Conservation (phyloP, 371 early-diverging fungal species). For the Coemansia sp. region DNA sequence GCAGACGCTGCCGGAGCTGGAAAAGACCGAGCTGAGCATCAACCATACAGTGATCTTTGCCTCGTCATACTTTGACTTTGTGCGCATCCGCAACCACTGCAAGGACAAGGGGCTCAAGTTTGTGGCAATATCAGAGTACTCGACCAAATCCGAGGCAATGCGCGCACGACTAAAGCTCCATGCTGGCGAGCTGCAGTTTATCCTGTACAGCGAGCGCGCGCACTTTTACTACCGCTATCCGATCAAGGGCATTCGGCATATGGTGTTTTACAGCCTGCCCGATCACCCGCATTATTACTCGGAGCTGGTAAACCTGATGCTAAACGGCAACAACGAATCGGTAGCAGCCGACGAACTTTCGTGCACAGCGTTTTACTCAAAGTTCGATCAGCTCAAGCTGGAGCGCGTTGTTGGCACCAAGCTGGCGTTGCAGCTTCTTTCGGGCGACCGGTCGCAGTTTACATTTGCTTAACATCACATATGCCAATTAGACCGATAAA, state of each 20-base stretch:
- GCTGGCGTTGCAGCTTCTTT: conserved; percentile 72
- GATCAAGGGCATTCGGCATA: conserved; percentile 79
- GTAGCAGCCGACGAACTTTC: conserved; percentile 51
- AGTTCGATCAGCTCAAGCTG: conserved; percentile 79
- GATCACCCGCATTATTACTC: conserved; percentile 84
- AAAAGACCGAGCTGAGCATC: conserved; percentile 51
- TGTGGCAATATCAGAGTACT: conserved; percentile 76
- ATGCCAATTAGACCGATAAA: background rate
- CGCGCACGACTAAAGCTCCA: conserved; percentile 77
- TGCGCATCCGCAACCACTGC: conserved; percentile 82
- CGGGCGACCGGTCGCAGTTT: conserved; percentile 68
- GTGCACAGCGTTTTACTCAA: conserved; percentile 73
- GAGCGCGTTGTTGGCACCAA: conserved; percentile 88
- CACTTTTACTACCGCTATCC: conserved; percentile 90
- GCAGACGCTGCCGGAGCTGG: conserved; percentile 55
- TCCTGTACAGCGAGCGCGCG: conserved; percentile 89
- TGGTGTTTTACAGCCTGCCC: conserved; percentile 90
- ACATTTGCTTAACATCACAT: conserved; percentile 58
- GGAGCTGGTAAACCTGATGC: conserved; percentile 74
- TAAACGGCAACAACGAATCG: conserved; percentile 52
- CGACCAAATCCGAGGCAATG: conserved; percentile 61
- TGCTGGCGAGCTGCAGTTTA: conserved; percentile 71
- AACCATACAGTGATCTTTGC: conserved; percentile 83
- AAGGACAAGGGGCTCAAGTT: conserved; percentile 70
- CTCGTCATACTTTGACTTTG: conserved; percentile 96